Conservation (phyloP, 1,284 basidiomycete genomes). For the Pyrrhoderma lamaoense region DNA sequence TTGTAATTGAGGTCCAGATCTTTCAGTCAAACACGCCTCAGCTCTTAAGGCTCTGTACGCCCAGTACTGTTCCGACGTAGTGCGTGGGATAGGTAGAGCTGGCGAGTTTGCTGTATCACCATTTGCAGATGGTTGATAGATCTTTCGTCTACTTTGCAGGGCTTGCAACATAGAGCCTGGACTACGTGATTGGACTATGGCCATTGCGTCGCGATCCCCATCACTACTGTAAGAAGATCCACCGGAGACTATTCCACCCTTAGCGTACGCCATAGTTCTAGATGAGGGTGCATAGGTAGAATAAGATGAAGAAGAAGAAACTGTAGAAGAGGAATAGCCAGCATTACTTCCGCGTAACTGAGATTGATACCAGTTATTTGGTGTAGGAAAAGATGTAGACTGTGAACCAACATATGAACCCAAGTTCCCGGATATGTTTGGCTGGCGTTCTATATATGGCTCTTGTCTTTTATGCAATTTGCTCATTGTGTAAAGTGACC, state of each 20-base stretch:
- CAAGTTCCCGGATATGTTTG: too few species aligned
- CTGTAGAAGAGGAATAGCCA: too few species aligned
- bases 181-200: not conserved
- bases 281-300: not conserved
- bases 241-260: not conserved
- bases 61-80: conserved; percentile 13
- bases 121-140: not conserved
- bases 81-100: not conserved
- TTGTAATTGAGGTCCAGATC: not conserved
- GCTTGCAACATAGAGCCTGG: not conserved
- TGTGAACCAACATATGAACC: too few species aligned
- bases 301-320: too few species aligned
- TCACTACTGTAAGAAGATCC: not conserved
- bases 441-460: too few species aligned
- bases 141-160: not conserved
- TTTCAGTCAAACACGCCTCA: conserved; percentile 11
- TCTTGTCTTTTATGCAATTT: too few species aligned
- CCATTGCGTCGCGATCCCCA: not conserved
- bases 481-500: too few species aligned
- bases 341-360: too few species aligned
- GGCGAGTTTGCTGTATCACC: not conserved
- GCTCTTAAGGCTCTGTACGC: conserved; percentile 13
- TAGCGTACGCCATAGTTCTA: not conserved
- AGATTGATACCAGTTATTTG: too few species aligned
- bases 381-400: too few species aligned